These are phyloP conservation scores for Exophiala phaeomuriformis DNA, from an alignment of 2,329 filamentous ascomycete genomes.

Conservation along the genomic window DNA sequence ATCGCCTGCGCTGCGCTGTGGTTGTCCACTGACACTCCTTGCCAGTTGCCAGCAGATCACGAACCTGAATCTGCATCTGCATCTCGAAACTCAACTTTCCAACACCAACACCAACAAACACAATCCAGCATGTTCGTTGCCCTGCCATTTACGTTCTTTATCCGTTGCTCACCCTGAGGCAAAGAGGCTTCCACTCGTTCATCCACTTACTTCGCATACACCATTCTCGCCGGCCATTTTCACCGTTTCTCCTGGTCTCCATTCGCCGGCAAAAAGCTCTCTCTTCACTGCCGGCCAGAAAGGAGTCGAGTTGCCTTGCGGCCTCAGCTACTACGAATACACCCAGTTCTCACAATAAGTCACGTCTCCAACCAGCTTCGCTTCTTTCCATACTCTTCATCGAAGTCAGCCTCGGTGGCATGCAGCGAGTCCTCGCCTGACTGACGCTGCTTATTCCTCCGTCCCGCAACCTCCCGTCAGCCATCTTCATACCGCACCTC, in stretches of 20 bases:
- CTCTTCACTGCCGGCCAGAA: constrained; percentile 24
- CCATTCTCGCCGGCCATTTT: neutral
- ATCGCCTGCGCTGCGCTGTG: neutral
- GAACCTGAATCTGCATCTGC: neutral
- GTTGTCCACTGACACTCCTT: neutral
- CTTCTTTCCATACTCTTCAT: neutral
- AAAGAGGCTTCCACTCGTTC: constrained; percentile 7
- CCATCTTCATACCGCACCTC: constrained; percentile 41
- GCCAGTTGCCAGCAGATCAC: neutral
- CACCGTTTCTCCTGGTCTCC: neutral
- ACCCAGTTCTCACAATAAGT: neutral
- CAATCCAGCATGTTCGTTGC: neutral
- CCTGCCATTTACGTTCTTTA: neutral
- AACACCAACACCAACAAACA: constrained; percentile 1
- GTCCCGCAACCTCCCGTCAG: neutral
- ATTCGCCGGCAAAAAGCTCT: constrained; percentile 5
- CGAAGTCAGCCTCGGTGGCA: too few species aligned
- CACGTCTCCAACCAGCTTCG: neutral
- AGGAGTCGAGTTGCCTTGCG: constrained; percentile 15
- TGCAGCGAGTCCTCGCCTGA: too few species aligned
- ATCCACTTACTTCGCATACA: neutral
- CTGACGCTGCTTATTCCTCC: neutral
- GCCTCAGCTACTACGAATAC: neutral
- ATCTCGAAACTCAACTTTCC: neutral
- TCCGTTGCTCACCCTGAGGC: constrained; percentile 4